Evolutionary conservation across 140 eudicot genomes (phyloP), one percentile per base, ranked within the genome.

Genomic region (Senecio squalidus): DNA sequence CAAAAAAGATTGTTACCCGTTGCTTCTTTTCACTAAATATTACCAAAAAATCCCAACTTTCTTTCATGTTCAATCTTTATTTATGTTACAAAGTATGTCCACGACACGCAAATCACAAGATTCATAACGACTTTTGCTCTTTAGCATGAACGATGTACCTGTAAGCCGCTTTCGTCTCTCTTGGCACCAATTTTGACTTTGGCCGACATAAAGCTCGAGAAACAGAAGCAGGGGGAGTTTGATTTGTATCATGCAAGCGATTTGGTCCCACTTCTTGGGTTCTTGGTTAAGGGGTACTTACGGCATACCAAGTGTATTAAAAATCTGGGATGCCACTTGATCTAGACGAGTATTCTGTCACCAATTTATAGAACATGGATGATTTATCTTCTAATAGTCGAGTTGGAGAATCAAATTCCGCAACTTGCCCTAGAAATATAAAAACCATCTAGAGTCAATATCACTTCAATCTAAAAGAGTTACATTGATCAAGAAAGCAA

Each of bases 341-440:
- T 60, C 98, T 77, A 14, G 96, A 73, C 15, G 98, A 83, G 81
- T 86, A 91, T 70, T 91, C 98, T 2, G 81, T 70, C 2, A 91
- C 96, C 79, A 91, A 74, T 77, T 81, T 91, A 28, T 74, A 74
- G 62, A 86, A 86, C 91, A 86, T 86, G 27, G 95, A 90, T 27
- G 90, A 76, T 46, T 67, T 81, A 70, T 86, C 87, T 69, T 86
- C 95, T 66, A 91, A 65, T 41, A 91, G 78, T 48, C 75, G 74
- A 14, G 67, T 61, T 5, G 98, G 96, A 59, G 88, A 83, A 68
- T 83, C 98, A 76, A 80, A 91, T 59, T 91, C 98, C 3, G 98
- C 94, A 5, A 91, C 95, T 59, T 85, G 73, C 49, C 98, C 98
- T 91, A 76, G n/a, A n/a, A n/a, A n/a, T n/a, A n/a, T 63, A 76